Evolutionary conservation across 257 asterid genomes (phyloP), one percentile per base, ranked within the genome.

Genomic region (Forsythia suspensa): DNA sequence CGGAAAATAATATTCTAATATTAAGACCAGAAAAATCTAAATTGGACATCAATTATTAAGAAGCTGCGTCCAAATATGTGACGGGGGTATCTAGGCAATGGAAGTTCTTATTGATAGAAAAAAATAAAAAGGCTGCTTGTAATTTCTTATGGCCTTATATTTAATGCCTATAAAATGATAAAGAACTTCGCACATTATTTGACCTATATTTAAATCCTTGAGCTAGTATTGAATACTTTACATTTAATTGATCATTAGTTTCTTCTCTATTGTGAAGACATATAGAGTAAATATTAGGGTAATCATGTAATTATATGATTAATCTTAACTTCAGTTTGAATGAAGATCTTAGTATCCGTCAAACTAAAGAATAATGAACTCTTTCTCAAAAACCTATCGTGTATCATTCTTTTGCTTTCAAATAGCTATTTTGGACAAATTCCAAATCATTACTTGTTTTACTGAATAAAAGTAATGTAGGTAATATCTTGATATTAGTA

Each of bases 11-110:
- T 52, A 41, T 59, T n/a, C 39, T 57, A 57, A 6, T 57, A 63
- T 78, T 74, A 55, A 61, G 68, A 73, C 63, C 40, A 41, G 61
- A 59, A 59, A 72, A 65, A 24, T 20, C 66, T 57, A 72, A 38
- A 29, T 72, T 57, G 29, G 73, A 48, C 21, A 39, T 44, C 63
- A 61, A 70, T 41, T 24, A 15, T 21, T 48, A 75, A 3, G 65
- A 40, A 4, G n/a, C 75, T 59, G 36, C 44, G 29, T 63, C 7
- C 34, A n/a, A 65, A 42, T 63, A 29, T 41, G 48, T 29, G 34
- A 42, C 34, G 70, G 21, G 13, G 68, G 42, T 52, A 59, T 21
- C 37, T 8, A 20, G 81, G 65, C 42, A 34, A 29, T 51, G 21
- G n/a, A 43, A 29, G 18, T 57, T 8, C 29, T 18, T 57, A 0